Evolutionary conservation across 139 green algal species (phyloP).

Genomic region (Yamagishiella unicocca): DNA sequence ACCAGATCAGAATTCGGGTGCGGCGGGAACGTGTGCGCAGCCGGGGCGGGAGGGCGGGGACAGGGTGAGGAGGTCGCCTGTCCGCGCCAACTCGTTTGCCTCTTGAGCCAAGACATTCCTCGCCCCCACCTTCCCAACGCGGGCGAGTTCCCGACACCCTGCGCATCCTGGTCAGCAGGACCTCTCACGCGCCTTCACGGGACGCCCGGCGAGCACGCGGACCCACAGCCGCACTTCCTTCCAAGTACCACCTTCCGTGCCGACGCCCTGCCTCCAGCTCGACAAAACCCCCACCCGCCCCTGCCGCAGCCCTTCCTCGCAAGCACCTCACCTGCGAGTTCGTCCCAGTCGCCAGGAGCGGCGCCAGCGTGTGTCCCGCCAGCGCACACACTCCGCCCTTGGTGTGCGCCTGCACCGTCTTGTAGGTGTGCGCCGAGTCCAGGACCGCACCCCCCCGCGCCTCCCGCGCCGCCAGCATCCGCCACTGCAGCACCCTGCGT

Average conservation of each 20-base stretch:
- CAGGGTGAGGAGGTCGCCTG: no score
- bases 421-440: slow-evolving; percentile 57
- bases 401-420: slow-evolving; percentile 80
- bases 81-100: no score
- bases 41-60: no score
- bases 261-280: no score
- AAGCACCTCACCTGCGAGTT: slow-evolving; percentile 3
- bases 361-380: slow-evolving; percentile 81
- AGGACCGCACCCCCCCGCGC: not conserved
- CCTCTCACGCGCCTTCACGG: not conserved
- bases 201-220: not conserved
- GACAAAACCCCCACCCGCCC: no score
- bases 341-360: slow-evolving; percentile 84
- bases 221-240: no score
- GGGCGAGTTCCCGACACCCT: not conserved
- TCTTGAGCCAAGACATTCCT: no score
- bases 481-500: slow-evolving; percentile 1
- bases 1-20: not conserved
- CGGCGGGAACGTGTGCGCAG: not conserved
- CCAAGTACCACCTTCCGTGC: no score
- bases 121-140: no score
- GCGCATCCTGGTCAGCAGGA: not conserved
- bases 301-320: not conserved
- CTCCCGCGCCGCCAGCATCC: not conserved
- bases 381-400: slow-evolving; percentile 81